phyloP scores from a whole-genome alignment of 345 rosid species.

The Jatropha curcas region DNA sequence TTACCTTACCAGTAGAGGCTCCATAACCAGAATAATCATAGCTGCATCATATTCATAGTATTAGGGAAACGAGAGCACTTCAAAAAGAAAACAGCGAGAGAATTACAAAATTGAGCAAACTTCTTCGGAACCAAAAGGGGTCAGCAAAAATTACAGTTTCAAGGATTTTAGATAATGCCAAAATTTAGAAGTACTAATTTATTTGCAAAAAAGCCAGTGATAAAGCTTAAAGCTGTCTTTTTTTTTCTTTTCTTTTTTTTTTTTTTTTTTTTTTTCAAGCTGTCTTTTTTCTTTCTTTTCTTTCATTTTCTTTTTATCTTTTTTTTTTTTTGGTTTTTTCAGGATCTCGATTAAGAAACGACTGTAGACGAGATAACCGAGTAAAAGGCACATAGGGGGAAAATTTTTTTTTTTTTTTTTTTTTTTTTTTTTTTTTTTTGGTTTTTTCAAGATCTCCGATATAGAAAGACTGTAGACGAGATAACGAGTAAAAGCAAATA shows the following conservation, averaged over 20 bases:
- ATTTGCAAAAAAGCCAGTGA: not conserved
- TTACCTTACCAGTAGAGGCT: conserved; percentile 92
- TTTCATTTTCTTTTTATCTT: too few relatives aligned
- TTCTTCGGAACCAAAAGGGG: not conserved
- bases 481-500: conserved; percentile 26
- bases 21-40: conserved; percentile 99
- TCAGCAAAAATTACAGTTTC: not conserved
- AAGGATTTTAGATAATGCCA: not conserved
- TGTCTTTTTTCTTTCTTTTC: too few relatives aligned
- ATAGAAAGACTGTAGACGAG: conserved; percentile 18
- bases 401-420: not conserved
- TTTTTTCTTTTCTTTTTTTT: not conserved
- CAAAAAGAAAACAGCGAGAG: not conserved
- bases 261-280: too few relatives aligned
- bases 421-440: not conserved
- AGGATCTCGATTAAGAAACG: too few relatives aligned
- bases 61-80: not conserved
- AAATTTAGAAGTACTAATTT: not conserved
- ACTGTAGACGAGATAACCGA: too few relatives aligned
- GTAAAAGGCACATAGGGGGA: too few relatives aligned
- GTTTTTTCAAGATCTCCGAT: conserved; percentile 14
- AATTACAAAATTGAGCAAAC: too few relatives aligned
- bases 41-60: conserved; percentile 43
- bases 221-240: not conserved
- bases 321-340: too few relatives aligned